Conservation (phyloP, 1,284 basidiomycete species). For the Heterobasidion parviporum region DNA sequence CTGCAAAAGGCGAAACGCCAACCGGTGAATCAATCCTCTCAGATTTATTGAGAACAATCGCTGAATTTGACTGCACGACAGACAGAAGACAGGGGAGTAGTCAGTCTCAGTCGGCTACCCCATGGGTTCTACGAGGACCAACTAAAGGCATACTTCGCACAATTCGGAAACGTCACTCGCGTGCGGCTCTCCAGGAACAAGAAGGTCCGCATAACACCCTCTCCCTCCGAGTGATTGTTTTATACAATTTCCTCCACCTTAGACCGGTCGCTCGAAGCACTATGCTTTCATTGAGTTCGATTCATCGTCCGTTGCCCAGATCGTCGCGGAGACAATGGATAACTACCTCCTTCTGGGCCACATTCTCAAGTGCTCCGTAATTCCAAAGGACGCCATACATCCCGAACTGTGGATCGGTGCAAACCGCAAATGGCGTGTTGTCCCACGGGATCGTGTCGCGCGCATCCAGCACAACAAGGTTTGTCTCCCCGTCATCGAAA, state of each 20-base stretch:
- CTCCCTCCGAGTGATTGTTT: not conserved
- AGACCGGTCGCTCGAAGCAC: constrained; percentile 95
- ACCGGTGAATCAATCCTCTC: constrained; percentile 42
- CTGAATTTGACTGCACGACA: constrained; percentile 17
- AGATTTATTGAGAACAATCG: too few species aligned
- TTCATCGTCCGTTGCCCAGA: constrained; percentile 82
- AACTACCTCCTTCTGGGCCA: constrained; percentile 96
- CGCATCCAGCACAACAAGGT: constrained; percentile 80
- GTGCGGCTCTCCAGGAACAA: constrained; percentile 90
- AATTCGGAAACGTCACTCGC: constrained; percentile 90
- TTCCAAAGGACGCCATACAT: constrained; percentile 85
- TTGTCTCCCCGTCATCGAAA: not conserved
- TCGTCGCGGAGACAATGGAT: constrained; percentile 98
- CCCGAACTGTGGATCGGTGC: constrained; percentile 96
- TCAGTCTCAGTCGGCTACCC: constrained; percentile 88
- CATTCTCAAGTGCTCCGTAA: constrained; percentile 81
- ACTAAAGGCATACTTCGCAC: constrained; percentile 87
- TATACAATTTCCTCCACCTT: not conserved
- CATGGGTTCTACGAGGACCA: constrained; percentile 97
- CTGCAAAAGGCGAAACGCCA: constrained; percentile 79
- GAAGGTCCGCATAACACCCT: constrained; percentile 45
- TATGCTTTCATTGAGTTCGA: constrained; percentile 97
- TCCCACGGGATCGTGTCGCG: constrained; percentile 71
- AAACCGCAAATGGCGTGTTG: constrained; percentile 80
- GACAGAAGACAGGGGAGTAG: constrained; percentile 74